Conservation (phyloP, 805 yeast genomes). For the Candida sanyiensis region DNA sequence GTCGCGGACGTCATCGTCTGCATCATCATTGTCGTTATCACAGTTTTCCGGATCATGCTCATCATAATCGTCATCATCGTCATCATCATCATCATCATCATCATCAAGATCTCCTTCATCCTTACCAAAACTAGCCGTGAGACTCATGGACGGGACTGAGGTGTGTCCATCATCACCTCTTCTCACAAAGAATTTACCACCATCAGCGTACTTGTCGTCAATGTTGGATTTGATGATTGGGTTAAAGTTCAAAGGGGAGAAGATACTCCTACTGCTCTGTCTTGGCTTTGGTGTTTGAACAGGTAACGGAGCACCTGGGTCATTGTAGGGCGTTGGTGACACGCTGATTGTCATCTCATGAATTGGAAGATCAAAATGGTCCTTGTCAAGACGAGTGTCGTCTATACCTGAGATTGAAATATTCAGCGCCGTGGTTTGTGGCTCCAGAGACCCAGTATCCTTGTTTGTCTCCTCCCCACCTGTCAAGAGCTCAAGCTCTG, state of each 20-base stretch:
- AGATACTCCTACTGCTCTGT: constrained; percentile 49
- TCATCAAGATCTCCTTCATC: constrained; percentile 24
- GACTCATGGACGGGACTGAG: constrained; percentile 11
- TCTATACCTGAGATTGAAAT: too few species aligned
- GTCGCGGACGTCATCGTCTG: constrained; percentile 13
- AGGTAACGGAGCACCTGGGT: constrained; percentile 84
- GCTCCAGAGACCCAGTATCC: background rate
- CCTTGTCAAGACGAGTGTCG: constrained; percentile 6
- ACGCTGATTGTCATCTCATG: constrained; percentile 51
- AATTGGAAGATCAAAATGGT: constrained; percentile 46
- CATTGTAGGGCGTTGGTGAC: constrained; percentile 54
- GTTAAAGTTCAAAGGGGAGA: constrained; percentile 77
- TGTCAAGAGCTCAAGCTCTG: constrained; percentile 22
- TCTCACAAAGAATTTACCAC: constrained; percentile 80
- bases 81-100: constrained; percentile 22
- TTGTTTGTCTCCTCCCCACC: background rate
- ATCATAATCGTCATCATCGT: constrained; percentile 21
- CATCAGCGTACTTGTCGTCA: constrained; percentile 81
- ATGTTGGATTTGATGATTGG: constrained; percentile 71
- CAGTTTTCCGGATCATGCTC: constrained; percentile 17
- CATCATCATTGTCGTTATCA: constrained; percentile 16
- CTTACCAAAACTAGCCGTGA: constrained; percentile 16
- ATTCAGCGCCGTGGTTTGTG: too few species aligned
- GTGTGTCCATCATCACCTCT: constrained; percentile 20
- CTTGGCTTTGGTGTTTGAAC: constrained; percentile 39